Percentiles rank a stretch among this genome's conserved stretches.
These are phyloP conservation scores for Bipolaris victoriae DNA, from an alignment of 2,329 filamentous ascomycete species.

Conservation along the genomic window DNA sequence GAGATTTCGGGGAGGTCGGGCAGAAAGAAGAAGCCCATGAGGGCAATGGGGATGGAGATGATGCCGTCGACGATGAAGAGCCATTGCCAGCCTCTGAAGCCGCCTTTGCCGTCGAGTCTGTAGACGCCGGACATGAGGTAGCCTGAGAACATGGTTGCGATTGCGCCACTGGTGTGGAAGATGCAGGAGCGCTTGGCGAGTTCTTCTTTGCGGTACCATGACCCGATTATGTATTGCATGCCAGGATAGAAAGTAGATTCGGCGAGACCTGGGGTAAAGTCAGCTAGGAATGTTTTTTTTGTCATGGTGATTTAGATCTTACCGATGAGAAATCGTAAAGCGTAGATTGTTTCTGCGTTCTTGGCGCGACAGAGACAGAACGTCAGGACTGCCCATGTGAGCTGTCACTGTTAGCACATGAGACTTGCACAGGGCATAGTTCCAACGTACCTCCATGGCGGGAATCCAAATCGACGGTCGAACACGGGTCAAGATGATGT, in stretches of 20 bases:
- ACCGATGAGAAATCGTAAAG: conserved; percentile 22
- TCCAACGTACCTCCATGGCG: conserved; percentile 12
- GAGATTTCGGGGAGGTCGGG: conserved; percentile 27
- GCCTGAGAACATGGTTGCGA: conserved; percentile 35
- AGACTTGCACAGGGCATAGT: not conserved
- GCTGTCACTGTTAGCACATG: not conserved
- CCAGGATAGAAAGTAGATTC: conserved; percentile 61
- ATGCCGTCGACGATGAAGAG: conserved; percentile 30
- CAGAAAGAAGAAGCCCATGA: conserved; percentile 26
- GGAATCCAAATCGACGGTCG: conserved; percentile 18
- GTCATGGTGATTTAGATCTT: not conserved
- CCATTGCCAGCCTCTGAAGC: conserved; percentile 48
- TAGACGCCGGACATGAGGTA: conserved; percentile 61
- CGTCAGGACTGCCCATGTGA: conserved; percentile 13
- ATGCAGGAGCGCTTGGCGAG: conserved; percentile 25
- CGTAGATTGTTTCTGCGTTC: conserved; percentile 13
- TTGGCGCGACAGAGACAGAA: conserved; percentile 13
- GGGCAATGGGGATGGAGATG: conserved; percentile 25
- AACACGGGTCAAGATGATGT: conserved; percentile 32
- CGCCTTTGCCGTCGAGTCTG: conserved; percentile 64
- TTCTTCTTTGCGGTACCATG: conserved; percentile 32
- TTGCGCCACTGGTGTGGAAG: conserved; percentile 22
- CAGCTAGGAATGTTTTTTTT: not conserved
- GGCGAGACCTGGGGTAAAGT: conserved; percentile 46
- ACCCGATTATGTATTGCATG: conserved; percentile 39